A percentile compares a stretch with the other conserved stretches of the same genome.
These are phyloP conservation scores for Cetradonia linearis DNA, from an alignment of 495 filamentous ascomycete species.

Conservation along the genomic window DNA sequence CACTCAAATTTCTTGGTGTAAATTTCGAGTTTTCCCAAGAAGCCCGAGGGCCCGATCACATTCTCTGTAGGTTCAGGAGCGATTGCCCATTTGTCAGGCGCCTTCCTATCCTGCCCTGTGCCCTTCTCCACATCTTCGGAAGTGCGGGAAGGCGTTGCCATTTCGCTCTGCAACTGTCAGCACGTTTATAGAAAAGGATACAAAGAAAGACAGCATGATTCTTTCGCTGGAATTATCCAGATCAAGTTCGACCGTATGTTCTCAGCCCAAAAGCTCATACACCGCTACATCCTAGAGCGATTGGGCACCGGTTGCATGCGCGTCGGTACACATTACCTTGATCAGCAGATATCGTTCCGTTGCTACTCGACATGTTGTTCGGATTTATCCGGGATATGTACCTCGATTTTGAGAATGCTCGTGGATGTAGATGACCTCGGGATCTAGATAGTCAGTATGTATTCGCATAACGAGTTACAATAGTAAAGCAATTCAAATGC, in stretches of 20 bases:
- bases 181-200: background rate
- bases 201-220: conserved; percentile 36
- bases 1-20: conserved; percentile 19
- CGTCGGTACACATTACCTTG: conserved; percentile 21
- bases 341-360: conserved; percentile 13
- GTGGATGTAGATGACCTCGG: background rate
- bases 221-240: conserved; percentile 55
- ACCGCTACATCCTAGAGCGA: conserved; percentile 1
- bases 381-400: conserved; percentile 12
- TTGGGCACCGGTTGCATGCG: conserved; percentile 23
- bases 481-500: background rate
- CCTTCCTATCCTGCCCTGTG: conserved; percentile 3
- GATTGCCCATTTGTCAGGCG: conserved; percentile 4
- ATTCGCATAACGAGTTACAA: background rate
- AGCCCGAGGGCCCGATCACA: background rate
- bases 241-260: conserved; percentile 55
- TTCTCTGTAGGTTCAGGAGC: background rate
- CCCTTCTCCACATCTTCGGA: conserved; percentile 21
- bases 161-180: conserved; percentile 19
- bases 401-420: conserved; percentile 4
- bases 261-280: conserved; percentile 39
- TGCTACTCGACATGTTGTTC: conserved; percentile 22
- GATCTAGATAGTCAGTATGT: too few species aligned
- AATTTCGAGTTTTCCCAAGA: conserved; percentile 8
- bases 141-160: conserved; percentile 13